These are phyloP conservation scores for Dendrobium officinale DNA, from an alignment of 106 monocot species.

Conservation along the genomic window DNA sequence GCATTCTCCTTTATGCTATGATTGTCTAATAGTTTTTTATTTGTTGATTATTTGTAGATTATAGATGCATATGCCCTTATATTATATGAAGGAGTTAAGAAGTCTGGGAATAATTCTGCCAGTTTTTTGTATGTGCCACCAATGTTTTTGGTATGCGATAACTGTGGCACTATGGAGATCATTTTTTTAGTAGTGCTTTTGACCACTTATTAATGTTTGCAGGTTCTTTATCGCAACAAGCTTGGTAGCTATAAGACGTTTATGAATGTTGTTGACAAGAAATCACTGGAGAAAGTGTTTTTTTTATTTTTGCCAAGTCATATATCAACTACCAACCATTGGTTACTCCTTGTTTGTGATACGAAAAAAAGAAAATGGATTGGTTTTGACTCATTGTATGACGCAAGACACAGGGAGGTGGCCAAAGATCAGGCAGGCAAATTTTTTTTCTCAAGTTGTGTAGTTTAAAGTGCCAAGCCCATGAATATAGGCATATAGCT, in stretches of 20 bases:
- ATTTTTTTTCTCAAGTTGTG: not conserved
- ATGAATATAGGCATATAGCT: not conserved
- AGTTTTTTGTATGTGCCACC: slow-evolving; percentile 12
- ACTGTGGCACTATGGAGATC: not conserved
- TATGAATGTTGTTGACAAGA: slow-evolving; percentile 1
- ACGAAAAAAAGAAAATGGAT: not conserved
- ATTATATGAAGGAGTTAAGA: not conserved
- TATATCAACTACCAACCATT: slow-evolving; percentile 4
- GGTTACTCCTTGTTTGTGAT: slow-evolving; percentile 2
- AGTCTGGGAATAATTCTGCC: not conserved
- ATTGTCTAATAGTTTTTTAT: too few species aligned
- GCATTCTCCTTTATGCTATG: too few species aligned
- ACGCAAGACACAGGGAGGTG: slow-evolving; percentile 3
- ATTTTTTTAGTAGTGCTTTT: not conserved
- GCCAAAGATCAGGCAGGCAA: not conserved
- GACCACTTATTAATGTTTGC: not conserved
- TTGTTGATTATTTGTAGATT: too few species aligned
- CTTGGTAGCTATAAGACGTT: slow-evolving; percentile 7
- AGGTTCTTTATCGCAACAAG: slow-evolving; percentile 10
- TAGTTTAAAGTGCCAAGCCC: not conserved
- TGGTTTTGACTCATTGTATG: slow-evolving; percentile 3
- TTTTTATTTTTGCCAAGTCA: slow-evolving; percentile 2
- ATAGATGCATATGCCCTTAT: too few species aligned
- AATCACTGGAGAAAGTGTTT: not conserved
- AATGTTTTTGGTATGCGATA: slow-evolving; percentile 7